These are phyloP conservation scores for Staphylotrichum tortipilum DNA, from an alignment of 495 filamentous ascomycete species.

Conservation along the genomic window DNA sequence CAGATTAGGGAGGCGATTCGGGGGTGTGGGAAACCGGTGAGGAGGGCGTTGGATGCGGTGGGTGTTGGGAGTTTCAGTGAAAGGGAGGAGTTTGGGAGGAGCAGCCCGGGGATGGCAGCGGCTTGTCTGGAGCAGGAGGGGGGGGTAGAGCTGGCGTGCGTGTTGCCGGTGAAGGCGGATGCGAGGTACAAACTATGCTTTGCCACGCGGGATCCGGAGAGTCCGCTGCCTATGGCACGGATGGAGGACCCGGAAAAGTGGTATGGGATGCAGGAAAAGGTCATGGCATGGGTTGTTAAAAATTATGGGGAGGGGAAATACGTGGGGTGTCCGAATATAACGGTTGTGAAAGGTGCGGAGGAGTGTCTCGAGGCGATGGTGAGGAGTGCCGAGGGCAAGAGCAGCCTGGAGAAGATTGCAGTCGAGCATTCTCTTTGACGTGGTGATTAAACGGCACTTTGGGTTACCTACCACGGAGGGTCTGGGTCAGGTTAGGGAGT, in stretches of 20 bases:
- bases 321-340: not conserved
- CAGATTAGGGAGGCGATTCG: not conserved
- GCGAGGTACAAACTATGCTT: not conserved
- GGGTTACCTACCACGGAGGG: no score
- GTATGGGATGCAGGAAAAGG: not conserved
- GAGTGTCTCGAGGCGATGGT: slow-evolving; percentile 2
- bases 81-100: slow-evolving; percentile 2
- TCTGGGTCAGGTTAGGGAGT: no score
- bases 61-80: not conserved
- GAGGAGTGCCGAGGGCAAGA: not conserved
- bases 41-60: not conserved
- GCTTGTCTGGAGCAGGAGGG: not conserved
- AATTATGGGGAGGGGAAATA: not conserved
- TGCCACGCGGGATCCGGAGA: not conserved
- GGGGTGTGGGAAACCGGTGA: not conserved
- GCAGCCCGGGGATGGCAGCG: not conserved
- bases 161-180: slow-evolving; percentile 2
- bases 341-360: not conserved
- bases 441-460: no score
- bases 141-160: not conserved
- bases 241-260: not conserved
- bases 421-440: slow-evolving; percentile 10
- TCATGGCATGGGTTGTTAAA: not conserved
- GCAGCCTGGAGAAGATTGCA: slow-evolving; percentile 8
- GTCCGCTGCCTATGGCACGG: not conserved